Evolutionary conservation across 1,284 basidiomycete genomes (phyloP), one percentile per base, ranked within the genome.

Genomic region (Austroboletus novae-zelandiae): DNA sequence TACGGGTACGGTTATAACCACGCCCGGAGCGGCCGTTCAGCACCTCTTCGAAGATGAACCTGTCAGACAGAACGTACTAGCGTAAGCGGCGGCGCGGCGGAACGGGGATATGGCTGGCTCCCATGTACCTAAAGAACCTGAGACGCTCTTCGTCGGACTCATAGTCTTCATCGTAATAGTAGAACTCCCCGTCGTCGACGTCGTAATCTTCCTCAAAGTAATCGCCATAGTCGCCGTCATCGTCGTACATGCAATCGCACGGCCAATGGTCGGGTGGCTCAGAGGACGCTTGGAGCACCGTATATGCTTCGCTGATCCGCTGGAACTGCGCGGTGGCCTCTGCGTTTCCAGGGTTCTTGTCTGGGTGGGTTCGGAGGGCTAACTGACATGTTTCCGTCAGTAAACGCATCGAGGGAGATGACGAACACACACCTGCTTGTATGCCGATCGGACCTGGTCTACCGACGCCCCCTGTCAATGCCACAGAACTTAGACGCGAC

Each of bases 311-410:
- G 53, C 82, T 77, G 40, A 89, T 64, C 47, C 73, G 69, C 64
- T 89, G 86, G 60, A 90, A 89, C 60, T 83, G 72, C 3, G 72
- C 72, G 34, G 86, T 89, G 47, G 86, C 86, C 57, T 78, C 73
- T 41, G 74, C 74, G 55, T 86, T 77, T 43, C 75, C 75, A 0
- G 76, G 79, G 58, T 87, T 87, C 67, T 87, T 88, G 69, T 89
- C 87, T 8, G 87, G 86, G 66, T 89, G 87, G 0, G 80, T 83
- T 31, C 74, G 74, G 27, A 89, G 71, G 9, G 85, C 85, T 49
- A 80, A 67, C 83, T 86, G 54, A 5, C n/a, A 50, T 11, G 47
- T 43, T 47, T 32, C 40, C 14, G 20, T 52, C 17, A 48, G 42
- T 34, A 48, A 47, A 41, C 23, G 39, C 17, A 43, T 47, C 34